A percentile compares a stretch with the other conserved stretches of the same genome.
phyloP scores from a whole-genome alignment of 2,329 filamentous ascomycete species.

The Madurella fahalii region DNA sequence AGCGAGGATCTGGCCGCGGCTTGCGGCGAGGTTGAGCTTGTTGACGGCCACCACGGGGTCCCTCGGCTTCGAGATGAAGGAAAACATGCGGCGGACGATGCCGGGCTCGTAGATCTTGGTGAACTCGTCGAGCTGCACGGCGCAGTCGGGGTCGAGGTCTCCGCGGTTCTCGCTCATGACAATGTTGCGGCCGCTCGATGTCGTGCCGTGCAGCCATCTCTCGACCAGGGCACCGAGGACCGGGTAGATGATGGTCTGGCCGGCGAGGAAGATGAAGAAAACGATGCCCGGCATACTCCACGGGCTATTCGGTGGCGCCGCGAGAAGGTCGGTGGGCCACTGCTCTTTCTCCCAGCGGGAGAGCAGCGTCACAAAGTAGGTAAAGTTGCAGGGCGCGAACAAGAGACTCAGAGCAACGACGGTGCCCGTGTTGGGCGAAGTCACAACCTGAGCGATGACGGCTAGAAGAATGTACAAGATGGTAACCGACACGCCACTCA shows the following conservation, averaged over 20 bases:
- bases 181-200: slow-evolving; percentile 57
- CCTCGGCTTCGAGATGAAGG: slow-evolving; percentile 44
- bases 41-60: slow-evolving; percentile 76
- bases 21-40: slow-evolving; percentile 64
- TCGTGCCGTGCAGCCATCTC: slow-evolving; percentile 69
- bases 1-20: slow-evolving; percentile 78
- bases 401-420: slow-evolving; percentile 69
- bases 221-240: slow-evolving; percentile 72
- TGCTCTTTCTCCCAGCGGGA: slow-evolving; percentile 69
- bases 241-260: slow-evolving; percentile 77
- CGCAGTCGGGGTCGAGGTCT: slow-evolving; percentile 37
- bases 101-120: slow-evolving; percentile 74
- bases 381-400: slow-evolving; percentile 85
- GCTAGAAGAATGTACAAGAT: slow-evolving; percentile 71
- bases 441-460: slow-evolving; percentile 74
- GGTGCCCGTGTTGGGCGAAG: slow-evolving; percentile 55
- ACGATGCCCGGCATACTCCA: slow-evolving; percentile 70
- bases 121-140: slow-evolving; percentile 68
- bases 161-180: slow-evolving; percentile 32
- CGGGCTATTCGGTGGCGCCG: slow-evolving; percentile 58
- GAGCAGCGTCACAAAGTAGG: slow-evolving; percentile 72
- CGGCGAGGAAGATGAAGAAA: slow-evolving; percentile 70
- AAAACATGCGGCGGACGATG: slow-evolving; percentile 52
- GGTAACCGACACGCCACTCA: slow-evolving; percentile 77
- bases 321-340: slow-evolving; percentile 55